Evolutionary conservation across 768 basidiomycete genomes (phyloP), one percentile per base, ranked within the genome.

Genomic region (Naematelia encephala): DNA sequence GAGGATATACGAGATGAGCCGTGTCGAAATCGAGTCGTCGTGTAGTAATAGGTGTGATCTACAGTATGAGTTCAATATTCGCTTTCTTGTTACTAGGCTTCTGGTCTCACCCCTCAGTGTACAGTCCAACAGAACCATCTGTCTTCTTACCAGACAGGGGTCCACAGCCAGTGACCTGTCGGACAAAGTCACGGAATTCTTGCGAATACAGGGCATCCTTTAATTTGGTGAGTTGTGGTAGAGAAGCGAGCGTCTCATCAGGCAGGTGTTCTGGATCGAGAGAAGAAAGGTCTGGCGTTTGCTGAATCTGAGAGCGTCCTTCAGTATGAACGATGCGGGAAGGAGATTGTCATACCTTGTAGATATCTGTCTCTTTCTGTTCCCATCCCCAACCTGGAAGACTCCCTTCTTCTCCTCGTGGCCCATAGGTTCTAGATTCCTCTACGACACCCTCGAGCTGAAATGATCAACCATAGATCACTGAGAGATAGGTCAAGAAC

Each of bases 341-440:
- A n/a, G 19, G 3, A 34, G 25, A 26, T 22, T 39, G 54, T 57
- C 42, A 50, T 49, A 88, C 90, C 86, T 90, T 91, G 84, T 97
- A 98, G 65, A 98, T 98, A 73, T 98, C 94, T 1, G 94, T 98
- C 81, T 97, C 90, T 79, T 96, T 98, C 80, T 91, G 69, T 47
- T 76, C 75, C 74, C 75, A 78, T 22, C 76, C 76, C 76, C 76
- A 77, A 23, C 74, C 76, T 13, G 65, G 74, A 21, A 75, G 62
- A 45, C 69, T 65, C 5, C 65, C 72, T 30, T 72, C 69, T 55
- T 69, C 72, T 4, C 72, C 72, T 39, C 76, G 59, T 12, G 63
- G 56, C 3, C 76, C 76, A 51, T 70, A 77, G 12, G 69, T 71
- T 45, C 68, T 56, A 12, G 68, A 67, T 43, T 77, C 76, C 47